phyloP scores from a whole-genome alignment of 805 yeast genomes.

The Candida dajiaensis region DNA sequence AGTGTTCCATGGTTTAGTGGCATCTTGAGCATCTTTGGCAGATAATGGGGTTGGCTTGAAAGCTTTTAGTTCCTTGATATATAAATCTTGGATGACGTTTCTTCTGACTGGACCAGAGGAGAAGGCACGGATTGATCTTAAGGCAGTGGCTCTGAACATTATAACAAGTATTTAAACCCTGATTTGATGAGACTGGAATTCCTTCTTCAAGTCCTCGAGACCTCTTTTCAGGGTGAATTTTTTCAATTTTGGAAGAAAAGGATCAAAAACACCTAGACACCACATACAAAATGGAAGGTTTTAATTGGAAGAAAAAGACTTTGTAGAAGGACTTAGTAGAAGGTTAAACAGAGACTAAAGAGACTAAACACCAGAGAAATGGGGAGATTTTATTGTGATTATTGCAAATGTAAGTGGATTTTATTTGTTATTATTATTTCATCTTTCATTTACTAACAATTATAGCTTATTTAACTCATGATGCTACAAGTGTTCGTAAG shows the following conservation, averaged over 20 bases:
- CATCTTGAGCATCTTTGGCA: conserved; percentile 68
- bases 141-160: conserved; percentile 21
- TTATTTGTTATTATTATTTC: background rate
- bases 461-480: conserved; percentile 74
- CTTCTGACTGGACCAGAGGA: conserved; percentile 29
- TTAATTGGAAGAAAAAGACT: conserved; percentile 1
- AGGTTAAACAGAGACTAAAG: background rate
- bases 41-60: conserved; percentile 80
- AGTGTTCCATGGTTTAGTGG: conserved; percentile 76
- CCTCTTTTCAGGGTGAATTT: background rate
- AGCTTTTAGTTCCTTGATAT: conserved; percentile 78
- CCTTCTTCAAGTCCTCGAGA: too few relatives aligned
- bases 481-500: conserved; percentile 78
- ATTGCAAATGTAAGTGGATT: conserved; percentile 56
- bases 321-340: background rate
- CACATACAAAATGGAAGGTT: background rate
- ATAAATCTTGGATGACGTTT: conserved; percentile 76
- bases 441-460: background rate
- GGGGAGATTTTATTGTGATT: conserved; percentile 79
- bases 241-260: background rate
- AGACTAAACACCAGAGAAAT: too few relatives aligned
- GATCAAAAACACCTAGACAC: background rate
- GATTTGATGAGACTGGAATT: too few relatives aligned
- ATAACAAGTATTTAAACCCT: background rate
- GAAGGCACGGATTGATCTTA: conserved; percentile 29